Base-by-base conservation (phyloP, 345 rosid species). In the Draba incana region DNA sequence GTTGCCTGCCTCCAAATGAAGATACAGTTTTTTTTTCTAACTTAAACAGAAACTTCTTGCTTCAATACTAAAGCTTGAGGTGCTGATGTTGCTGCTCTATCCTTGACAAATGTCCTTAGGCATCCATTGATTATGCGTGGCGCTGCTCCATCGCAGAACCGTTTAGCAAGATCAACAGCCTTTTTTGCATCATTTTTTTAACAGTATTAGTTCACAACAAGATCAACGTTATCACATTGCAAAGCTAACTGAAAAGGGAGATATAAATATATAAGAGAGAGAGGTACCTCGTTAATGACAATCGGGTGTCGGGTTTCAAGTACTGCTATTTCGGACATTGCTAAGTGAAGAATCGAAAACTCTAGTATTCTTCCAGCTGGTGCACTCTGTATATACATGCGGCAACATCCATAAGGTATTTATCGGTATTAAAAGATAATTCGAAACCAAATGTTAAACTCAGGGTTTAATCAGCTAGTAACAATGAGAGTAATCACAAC, bases 121-220 rank as follows among this genome's bases (percentile, higher is more conserved):
- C 99, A 94, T 44, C 97, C 99, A 8, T 94, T 94, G 58, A 94
- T 90, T 50, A 88, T 74, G 30, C 99, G 91, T 20, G 97, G 97
- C 4, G 95, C 97, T 24, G 95, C 78, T 54, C 99, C 99, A 48
- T 94, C 97, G 24, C 99, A 94, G 79, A 94, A 94, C 62, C 99
- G 83, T 66, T 94, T 94, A 13, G 97, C 92, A 52, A 94, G 96
- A 82, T 94, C 99, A 53, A 94, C 92, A 70, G 96, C 96, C 97
- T 94, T 80, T 78, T 72, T 43, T 15, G 8, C 53, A 62, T 46
- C 52, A 54, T 44, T 54, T 54, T 60, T 66, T 52, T 61, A 59
- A 16, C 45, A 55, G 27, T 31, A 62, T 76, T 51, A 68, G 74
- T 47, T 75, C 64, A 48, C 15, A 55, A 38, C 24, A 56, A 0